A percentile compares a stretch with the other conserved stretches of the same genome.
phyloP scores from a whole-genome alignment of 768 basidiomycete species.

The Boletus rex-veris region DNA sequence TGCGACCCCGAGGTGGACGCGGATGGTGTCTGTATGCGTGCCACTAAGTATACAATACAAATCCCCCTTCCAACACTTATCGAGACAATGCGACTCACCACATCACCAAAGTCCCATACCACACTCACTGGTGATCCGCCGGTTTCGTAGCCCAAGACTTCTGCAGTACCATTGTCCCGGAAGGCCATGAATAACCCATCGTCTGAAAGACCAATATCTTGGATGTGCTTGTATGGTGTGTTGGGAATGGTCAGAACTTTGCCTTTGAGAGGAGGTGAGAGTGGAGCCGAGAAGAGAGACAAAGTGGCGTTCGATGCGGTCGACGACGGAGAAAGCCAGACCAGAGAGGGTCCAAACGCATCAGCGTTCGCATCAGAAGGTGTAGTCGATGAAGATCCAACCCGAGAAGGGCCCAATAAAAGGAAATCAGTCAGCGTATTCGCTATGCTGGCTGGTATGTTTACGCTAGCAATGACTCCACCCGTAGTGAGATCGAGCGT shows the following conservation, averaged over 20 bases:
- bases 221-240: conserved; percentile 46
- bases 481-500: conserved; percentile 56
- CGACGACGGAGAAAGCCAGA: conserved; percentile 35
- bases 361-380: not conserved
- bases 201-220: conserved; percentile 57
- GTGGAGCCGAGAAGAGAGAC: conserved; percentile 34
- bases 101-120: conserved; percentile 55
- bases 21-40: conserved; percentile 37
- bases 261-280: conserved; percentile 50
- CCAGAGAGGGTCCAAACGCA: conserved; percentile 19
- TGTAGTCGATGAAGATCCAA: not conserved
- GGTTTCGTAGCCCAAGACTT: conserved; percentile 46
- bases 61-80: not conserved
- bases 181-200: conserved; percentile 62
- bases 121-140: conserved; percentile 40
- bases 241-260: conserved; percentile 44
- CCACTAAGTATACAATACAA: not conserved
- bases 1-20: conserved; percentile 43
- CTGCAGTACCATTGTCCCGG: conserved; percentile 50
- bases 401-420: conserved; percentile 27
- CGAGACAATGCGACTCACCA: conserved; percentile 34
- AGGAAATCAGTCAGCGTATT: conserved; percentile 36
- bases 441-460: conserved; percentile 52
- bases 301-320: conserved; percentile 4
- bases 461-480: conserved; percentile 42